Base-by-base conservation (phyloP, 1,139 yeast genomes). In the Saccharomyces hybrid region DNA sequence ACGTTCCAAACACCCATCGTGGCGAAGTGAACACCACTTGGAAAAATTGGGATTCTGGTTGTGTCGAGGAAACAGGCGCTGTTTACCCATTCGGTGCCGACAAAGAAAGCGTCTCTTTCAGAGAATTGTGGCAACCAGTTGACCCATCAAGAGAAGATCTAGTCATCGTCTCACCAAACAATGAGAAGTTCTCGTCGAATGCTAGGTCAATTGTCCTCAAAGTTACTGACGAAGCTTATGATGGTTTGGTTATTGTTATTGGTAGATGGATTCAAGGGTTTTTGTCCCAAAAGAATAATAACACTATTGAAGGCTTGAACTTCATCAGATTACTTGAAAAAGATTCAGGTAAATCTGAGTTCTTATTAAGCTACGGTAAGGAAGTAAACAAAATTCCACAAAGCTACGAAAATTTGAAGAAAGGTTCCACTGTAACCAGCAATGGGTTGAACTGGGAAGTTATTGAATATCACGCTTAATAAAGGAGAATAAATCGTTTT, bases 181-280 rank as follows among this genome's bases (percentile, higher is more conserved):
- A 54, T 8, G 32, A 34, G 9, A 27, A 28, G 20, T 59, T 63
- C 42, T 20, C 49, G 6, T 7, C 47, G 2, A n/a, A 44, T 9
- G 50, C 48, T 8, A 67, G 70, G 50, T 70, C 73, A 11, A 61
- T 65, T 41, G 76, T 77, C 1, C 69, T 72, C 34, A 75, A 73
- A 48, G 63, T 73, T 20, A 52, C 55, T 25, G 63, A 56, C 4
- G 59, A 65, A 41, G 57, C 51, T 5, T 67, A 52, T 51, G 70
- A 71, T 46, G 87, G 86, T 4, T 70, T 80, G 51, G 65, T 78
- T 27, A 70, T 81, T 16, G 68, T 74, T 44, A 71, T 78, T 26
- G 86, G 85, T 7, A 75, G 75, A 55, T 81, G 84, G 83, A 64
- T 72, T 1, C 84, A 81, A 63, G 85, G 83, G 1, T 58, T 79